Base-by-base conservation (phyloP, 805 yeast genomes). In the Candida koratica region DNA sequence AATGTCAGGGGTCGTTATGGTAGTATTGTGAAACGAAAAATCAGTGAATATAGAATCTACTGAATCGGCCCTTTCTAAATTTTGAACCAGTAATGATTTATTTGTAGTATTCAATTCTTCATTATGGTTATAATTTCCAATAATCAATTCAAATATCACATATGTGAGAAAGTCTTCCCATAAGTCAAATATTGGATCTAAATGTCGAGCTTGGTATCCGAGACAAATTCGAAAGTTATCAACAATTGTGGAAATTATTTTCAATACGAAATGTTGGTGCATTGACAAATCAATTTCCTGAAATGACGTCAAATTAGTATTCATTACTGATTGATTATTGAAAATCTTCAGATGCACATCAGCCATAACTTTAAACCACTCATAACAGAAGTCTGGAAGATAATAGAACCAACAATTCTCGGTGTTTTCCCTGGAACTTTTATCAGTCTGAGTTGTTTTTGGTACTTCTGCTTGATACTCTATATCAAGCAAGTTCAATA, bases 81-180 rank as follows among this genome's bases (percentile, higher is more conserved):
- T 39, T 16, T 43, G 48, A 24, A 38, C 47, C 6, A 45, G 47
- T 26, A 44, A 38, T 10, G 31, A 19, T 2, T 16, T 18, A 18
- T 17, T 19, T 2, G 19, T 4, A 10, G n/a, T 9, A 18, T 17
- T 17, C n/a, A 40, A 32, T n/a, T 24, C 26, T 20, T 13, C 23
- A 15, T 41, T 28, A 15, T 33, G 12, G 17, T 29, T 35, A 32
- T 44, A 44, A 20, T 38, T 26, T 20, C 38, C 39, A 16, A 41
- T 28, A 8, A 45, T 33, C 5, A 51, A 26, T 22, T 47, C 51
- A 16, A 42, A 33, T 9, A 53, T 32, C n/a, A 49, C 19, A 31
- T 39, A 49, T n/a, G 32, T 38, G 17, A 55, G 40, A 25, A 53
- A 51, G n/a, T 41, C 35, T 11, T 37, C 30, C 60, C 60, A 55